A percentile compares a stretch with the other conserved stretches of the same genome.
Conservation (phyloP, 179 eudicot genomes). For the Silene noctiflora region DNA sequence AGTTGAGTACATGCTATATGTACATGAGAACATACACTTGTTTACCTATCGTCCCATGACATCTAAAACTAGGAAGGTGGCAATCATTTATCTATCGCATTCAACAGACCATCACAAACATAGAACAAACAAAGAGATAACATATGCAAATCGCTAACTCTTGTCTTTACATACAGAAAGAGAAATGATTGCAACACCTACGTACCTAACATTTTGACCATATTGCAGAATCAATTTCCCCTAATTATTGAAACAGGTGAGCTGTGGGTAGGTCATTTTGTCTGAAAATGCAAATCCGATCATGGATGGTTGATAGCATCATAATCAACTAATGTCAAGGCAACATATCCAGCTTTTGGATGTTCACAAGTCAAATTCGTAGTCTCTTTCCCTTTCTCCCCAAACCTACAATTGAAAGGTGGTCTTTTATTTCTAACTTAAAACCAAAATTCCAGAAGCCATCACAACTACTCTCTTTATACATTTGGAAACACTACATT, state of each 20-base stretch:
- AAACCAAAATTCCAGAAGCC: not conserved
- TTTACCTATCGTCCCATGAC: slow-evolving; percentile 7
- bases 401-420: not conserved
- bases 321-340: slow-evolving; percentile 15
- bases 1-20: not conserved
- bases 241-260: slow-evolving; percentile 14
- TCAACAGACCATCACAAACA: slow-evolving; percentile 5
- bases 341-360: slow-evolving; percentile 6
- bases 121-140: slow-evolving; percentile 17
- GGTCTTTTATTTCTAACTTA: not conserved
- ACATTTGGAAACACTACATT: not conserved
- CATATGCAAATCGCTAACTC: slow-evolving; percentile 24
- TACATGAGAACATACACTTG: slow-evolving; percentile 6
- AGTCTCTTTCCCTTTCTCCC: not conserved
- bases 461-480: not conserved
- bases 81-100: slow-evolving; percentile 11
- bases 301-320: slow-evolving; percentile 6
- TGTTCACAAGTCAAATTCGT: slow-evolving; percentile 2
- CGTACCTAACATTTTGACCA: slow-evolving; percentile 28
- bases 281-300: slow-evolving; percentile 8
- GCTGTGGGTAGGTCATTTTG: slow-evolving; percentile 21
- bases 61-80: slow-evolving; percentile 5
- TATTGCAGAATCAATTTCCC: slow-evolving; percentile 13
- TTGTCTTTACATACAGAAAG: slow-evolving; percentile 26
- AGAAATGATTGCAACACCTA: slow-evolving; percentile 13